Base-by-base conservation (phyloP, 2,329 filamentous ascomycete genomes). In the Aspergillus intermedius region DNA sequence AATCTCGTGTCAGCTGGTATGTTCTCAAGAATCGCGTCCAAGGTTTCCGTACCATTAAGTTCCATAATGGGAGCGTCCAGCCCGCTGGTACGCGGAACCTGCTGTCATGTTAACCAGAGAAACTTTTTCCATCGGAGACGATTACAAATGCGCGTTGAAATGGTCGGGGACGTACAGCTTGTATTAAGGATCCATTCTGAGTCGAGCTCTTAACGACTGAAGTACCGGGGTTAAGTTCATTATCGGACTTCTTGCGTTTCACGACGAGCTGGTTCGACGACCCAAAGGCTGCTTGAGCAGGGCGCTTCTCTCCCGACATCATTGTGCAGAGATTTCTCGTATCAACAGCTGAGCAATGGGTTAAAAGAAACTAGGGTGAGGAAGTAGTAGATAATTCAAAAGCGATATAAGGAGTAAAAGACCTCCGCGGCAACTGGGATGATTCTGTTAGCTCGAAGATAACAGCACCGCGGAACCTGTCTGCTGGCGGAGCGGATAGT, bases 41-140 rank as follows among this genome's bases (percentile, higher is more conserved):
- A 9, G 2, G 2, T 19, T 34, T 10, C 10, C 22, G 8, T 81
- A 63, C 88, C 90, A 44, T 85, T 86, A 48, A 98, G 76, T 71
- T 97, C 89, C 90, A 97, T 96, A 41, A 96, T 86, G 1, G 91
- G 90, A 49, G 91, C 87, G 67, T 94, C 84, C 25, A 98, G 78
- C 46, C 81, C 83, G 66, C 89, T 94, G 42, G 89, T 91, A 59
- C 89, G 81, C 47, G 85, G 81, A 53, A 81, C 80, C 90, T 95
- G 69, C 43, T 53, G 42, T 41, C 22, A 51, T 50, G n/a, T 53
- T 55, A 60, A 59, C 48, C 45, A 21, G 21, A 17, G 22, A 23
- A 15, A 25, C 23, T 43, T 43, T 43, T 23, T 19, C 39, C 9
- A 15, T 22, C 19, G 3, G 37, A 7, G 41, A 3, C 23, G 9